These are phyloP conservation scores for Aspergillus sp. DNA, from an alignment of 2,329 filamentous ascomycete genomes.

Conservation along the genomic window DNA sequence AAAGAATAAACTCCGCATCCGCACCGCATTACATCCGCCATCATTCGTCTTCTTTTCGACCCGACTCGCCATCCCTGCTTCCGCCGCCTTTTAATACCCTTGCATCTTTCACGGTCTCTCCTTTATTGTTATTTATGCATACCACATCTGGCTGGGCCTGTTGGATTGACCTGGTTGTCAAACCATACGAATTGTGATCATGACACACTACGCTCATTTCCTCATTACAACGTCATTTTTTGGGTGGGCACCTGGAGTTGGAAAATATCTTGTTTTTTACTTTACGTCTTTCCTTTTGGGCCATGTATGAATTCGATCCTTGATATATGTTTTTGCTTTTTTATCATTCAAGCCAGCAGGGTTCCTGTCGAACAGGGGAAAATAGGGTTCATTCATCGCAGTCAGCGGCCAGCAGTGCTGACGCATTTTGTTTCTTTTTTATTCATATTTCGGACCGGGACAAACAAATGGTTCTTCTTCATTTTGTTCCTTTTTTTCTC, in stretches of 20 bases:
- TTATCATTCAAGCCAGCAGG: neutral
- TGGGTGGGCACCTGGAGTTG: slow-evolving; percentile 15
- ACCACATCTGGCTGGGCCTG: slow-evolving; percentile 18
- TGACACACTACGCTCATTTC: slow-evolving; percentile 16
- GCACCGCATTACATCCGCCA: neutral
- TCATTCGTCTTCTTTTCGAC: slow-evolving; percentile 1
- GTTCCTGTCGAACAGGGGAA: too few species aligned
- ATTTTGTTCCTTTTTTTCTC: too few species aligned
- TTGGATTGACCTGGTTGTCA: slow-evolving; percentile 23
- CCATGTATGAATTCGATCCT: neutral
- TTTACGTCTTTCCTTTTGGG: slow-evolving; percentile 13
- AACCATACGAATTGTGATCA: slow-evolving; percentile 21
- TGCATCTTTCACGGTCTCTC: slow-evolving; percentile 16
- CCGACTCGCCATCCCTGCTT: slow-evolving; percentile 3
- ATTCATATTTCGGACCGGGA: neutral
- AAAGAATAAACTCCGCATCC: slow-evolving; percentile 53
- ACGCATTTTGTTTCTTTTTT: slow-evolving; percentile 8
- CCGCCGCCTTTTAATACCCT: slow-evolving; percentile 10
- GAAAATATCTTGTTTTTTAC: slow-evolving; percentile 10
- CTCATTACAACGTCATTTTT: slow-evolving; percentile 9
- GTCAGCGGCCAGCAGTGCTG: slow-evolving; percentile 12
- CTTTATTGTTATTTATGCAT: slow-evolving; percentile 11
- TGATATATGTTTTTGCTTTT: slow-evolving; percentile 1
- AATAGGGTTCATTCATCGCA: neutral
- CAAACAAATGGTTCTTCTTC: too few species aligned